Conservation (phyloP, 371 early-diverging fungal genomes). For the Mortierella sp. region DNA sequence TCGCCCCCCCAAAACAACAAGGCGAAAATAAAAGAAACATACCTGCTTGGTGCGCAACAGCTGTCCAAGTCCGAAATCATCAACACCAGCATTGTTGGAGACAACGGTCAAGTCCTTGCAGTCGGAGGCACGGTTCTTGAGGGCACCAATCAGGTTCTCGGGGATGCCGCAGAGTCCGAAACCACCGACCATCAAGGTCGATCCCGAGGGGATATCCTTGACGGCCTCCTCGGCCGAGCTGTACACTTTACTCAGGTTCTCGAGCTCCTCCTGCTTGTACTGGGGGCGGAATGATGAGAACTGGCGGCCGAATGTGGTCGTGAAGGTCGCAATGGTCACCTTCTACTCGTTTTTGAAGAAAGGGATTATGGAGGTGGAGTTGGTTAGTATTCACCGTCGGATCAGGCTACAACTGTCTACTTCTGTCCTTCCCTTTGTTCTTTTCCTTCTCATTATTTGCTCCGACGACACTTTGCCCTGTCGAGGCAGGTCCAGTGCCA, state of each 20-base stretch:
- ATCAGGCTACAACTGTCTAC: background rate
- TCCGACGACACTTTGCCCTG: background rate
- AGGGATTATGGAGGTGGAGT: background rate
- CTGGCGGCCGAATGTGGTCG: conserved; percentile 40
- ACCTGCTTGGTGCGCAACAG: conserved; percentile 71
- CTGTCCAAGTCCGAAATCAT: conserved; percentile 75
- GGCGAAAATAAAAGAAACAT: background rate
- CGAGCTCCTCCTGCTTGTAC: conserved; percentile 30
- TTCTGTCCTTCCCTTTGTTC: background rate
- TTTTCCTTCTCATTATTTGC: background rate
- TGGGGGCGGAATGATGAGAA: conserved; percentile 44
- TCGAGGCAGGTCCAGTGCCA: background rate
- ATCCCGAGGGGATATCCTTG: conserved; percentile 64
- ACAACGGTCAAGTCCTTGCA: conserved; percentile 77
- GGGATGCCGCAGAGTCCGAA: conserved; percentile 81
- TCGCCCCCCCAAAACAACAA: background rate
- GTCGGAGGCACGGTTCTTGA: conserved; percentile 60
- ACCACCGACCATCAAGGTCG: conserved; percentile 76
- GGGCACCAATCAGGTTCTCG: conserved; percentile 74
- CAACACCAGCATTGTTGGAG: conserved; percentile 79
- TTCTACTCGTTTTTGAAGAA: conserved; percentile 10
- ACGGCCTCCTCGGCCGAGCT: conserved; percentile 64
- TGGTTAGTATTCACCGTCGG: background rate
- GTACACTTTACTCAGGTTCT: conserved; percentile 44
- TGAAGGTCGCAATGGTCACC: conserved; percentile 42